Percentiles rank a stretch among this genome's conserved stretches.
These are phyloP conservation scores for Cyathus pygmaeus DNA, from an alignment of 1,284 basidiomycete species.

Conservation along the genomic window DNA sequence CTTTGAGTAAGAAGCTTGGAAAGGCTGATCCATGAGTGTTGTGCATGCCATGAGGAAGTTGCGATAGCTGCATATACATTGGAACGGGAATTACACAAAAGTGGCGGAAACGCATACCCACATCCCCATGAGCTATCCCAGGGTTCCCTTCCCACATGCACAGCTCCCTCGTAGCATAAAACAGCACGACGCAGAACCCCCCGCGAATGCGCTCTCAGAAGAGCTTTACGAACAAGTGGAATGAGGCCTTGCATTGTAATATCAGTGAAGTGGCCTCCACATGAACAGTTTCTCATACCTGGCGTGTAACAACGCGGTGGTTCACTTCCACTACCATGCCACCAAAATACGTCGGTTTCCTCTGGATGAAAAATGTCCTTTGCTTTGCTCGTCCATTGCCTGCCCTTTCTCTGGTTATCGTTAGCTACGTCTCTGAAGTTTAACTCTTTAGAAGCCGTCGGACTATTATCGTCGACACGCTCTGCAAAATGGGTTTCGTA, in stretches of 20 bases:
- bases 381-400: constrained; percentile 9
- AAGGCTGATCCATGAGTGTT: constrained; percentile 70
- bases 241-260: constrained; percentile 65
- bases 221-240: constrained; percentile 65
- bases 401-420: not conserved
- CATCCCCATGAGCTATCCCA: constrained; percentile 81
- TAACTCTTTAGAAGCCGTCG: no score
- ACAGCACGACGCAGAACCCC: constrained; percentile 68
- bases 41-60: constrained; percentile 88
- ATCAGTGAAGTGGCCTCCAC: not conserved
- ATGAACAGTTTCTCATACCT: constrained; percentile 51
- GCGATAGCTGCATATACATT: constrained; percentile 68
- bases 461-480: constrained; percentile 7
- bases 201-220: constrained; percentile 62
- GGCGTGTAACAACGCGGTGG: constrained; percentile 81
- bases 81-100: not conserved
- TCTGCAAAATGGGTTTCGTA: constrained; percentile 57
- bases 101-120: constrained; percentile 55
- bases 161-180: constrained; percentile 69
- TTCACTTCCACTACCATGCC: constrained; percentile 50
- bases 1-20: constrained; percentile 71
- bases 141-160: constrained; percentile 66
- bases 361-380: constrained; percentile 21
- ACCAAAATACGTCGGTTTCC: constrained; percentile 72
- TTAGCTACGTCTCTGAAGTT: no score